Percentiles rank a stretch among this genome's conserved stretches.
phyloP scores from a whole-genome alignment of 106 monocot species.

The Dendrobium officinale region DNA sequence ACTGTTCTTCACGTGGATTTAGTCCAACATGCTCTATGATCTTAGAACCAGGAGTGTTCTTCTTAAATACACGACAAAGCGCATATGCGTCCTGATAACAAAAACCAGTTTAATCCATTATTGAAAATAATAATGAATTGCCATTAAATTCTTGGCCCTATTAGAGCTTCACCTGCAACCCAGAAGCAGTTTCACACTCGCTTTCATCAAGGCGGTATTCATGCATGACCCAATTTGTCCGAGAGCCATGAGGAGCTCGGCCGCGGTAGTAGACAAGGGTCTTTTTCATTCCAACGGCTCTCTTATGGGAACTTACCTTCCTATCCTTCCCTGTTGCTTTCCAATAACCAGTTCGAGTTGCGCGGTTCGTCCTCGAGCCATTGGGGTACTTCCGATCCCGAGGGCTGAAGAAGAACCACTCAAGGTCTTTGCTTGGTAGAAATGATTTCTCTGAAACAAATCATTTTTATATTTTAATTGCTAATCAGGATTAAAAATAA shows the following conservation, averaged over 20 bases:
- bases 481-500: too few species aligned
- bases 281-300: constrained; percentile 66
- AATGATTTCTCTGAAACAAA: too few species aligned
- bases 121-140: too few species aligned
- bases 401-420: too few species aligned
- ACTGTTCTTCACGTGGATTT: constrained; percentile 13
- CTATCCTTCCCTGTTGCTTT: too few species aligned
- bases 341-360: too few species aligned
- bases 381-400: too few species aligned
- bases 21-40: constrained; percentile 65
- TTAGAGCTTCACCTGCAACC: constrained; percentile 45
- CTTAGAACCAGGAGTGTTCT: constrained; percentile 57
- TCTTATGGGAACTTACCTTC: constrained; percentile 16
- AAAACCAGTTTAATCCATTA: not conserved
- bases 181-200: constrained; percentile 59
- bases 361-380: too few species aligned
- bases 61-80: constrained; percentile 80
- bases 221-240: constrained; percentile 93
- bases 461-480: too few species aligned
- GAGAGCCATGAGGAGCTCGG: constrained; percentile 74
- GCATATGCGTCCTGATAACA: constrained; percentile 65
- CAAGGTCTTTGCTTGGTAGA: too few species aligned
- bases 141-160: too few species aligned
- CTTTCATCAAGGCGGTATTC: constrained; percentile 82
- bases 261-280: too few species aligned